These are phyloP conservation scores for Panellus pusillus DNA, from an alignment of 768 basidiomycete genomes.

Conservation along the genomic window DNA sequence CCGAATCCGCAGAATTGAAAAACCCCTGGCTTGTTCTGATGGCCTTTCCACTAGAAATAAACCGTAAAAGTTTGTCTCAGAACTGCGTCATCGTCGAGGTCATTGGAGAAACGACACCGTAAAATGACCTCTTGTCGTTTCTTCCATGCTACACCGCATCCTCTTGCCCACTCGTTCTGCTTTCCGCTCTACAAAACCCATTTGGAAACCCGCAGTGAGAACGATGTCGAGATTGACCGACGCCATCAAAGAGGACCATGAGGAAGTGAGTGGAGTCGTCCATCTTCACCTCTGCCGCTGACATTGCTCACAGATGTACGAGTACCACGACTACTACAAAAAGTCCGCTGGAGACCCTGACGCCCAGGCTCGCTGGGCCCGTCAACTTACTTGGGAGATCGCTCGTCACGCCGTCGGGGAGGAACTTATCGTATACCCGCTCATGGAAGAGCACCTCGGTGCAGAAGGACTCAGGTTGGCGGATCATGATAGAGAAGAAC, in stretches of 20 bases:
- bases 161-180: slow-evolving; percentile 1
- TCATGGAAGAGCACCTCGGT: slow-evolving; percentile 59
- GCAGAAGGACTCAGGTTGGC: slow-evolving; percentile 49
- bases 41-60: too few relatives aligned
- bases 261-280: slow-evolving; percentile 35
- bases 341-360: slow-evolving; percentile 42
- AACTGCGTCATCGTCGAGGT: background rate
- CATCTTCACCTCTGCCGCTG: too few relatives aligned
- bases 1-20: too few relatives aligned
- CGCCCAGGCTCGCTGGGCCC: slow-evolving; percentile 52
- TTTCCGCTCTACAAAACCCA: background rate
- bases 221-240: slow-evolving; percentile 30
- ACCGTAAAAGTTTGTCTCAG: too few relatives aligned
- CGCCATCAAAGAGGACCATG: slow-evolving; percentile 50
- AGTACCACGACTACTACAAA: slow-evolving; percentile 53
- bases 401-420: slow-evolving; percentile 62
- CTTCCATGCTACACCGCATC: background rate
- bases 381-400: slow-evolving; percentile 60
- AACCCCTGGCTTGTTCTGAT: too few relatives aligned
- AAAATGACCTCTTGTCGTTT: background rate
- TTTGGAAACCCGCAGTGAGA: background rate
- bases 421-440: slow-evolving; percentile 64
- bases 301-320: slow-evolving; percentile 48
- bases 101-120: background rate
- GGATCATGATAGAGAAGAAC: slow-evolving; percentile 56